These are phyloP conservation scores for Tillandsia leiboldiana DNA, from an alignment of 176 grass and related monocot genomes.

Conservation along the genomic window DNA sequence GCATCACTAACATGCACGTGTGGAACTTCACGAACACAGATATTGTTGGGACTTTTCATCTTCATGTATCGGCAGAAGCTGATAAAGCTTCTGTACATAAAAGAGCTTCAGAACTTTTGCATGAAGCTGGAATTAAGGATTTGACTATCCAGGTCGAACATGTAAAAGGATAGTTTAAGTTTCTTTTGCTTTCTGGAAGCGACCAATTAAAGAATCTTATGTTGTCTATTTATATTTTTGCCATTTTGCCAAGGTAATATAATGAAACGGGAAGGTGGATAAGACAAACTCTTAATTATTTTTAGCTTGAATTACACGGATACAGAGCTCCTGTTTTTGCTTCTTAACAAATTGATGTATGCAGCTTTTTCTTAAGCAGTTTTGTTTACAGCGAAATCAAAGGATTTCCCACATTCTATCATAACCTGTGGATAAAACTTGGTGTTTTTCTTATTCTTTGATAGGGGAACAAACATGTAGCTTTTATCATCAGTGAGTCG, in stretches of 20 bases:
- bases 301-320: neutral
- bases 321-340: neutral
- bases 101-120: slow-evolving; percentile 49
- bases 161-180: slow-evolving; percentile 25
- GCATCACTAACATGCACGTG: slow-evolving; percentile 61
- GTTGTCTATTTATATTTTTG: neutral
- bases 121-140: slow-evolving; percentile 70
- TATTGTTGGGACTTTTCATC: slow-evolving; percentile 71
- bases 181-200: neutral
- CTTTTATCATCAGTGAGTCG: neutral
- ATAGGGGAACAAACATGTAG: neutral
- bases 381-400: neutral
- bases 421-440: neutral
- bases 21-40: slow-evolving; percentile 98
- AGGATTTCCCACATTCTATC: neutral
- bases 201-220: neutral
- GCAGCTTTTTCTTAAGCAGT: neutral
- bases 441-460: neutral
- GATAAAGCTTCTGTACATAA: slow-evolving; percentile 44
- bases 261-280: neutral
- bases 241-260: neutral
- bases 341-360: neutral
- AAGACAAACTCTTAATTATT: neutral
- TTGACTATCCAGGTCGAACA: slow-evolving; percentile 75
- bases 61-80: slow-evolving; percentile 47